Conservation (phyloP, 164 flowering plant genomes). For the Sextonia rubra region DNA sequence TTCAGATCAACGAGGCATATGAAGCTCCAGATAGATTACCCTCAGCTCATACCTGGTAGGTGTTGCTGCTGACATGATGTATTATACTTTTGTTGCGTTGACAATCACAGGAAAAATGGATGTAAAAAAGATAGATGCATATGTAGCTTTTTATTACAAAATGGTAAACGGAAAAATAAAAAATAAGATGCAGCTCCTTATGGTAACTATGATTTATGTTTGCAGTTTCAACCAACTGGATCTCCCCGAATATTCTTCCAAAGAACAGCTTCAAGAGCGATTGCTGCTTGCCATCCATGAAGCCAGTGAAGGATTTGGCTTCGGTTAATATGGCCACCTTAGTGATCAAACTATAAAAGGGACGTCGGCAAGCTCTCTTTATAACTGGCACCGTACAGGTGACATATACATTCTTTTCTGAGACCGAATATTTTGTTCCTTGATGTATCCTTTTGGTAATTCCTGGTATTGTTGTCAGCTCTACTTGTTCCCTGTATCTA, state of each 20-base stretch:
- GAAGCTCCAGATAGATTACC: slow-evolving; percentile 94
- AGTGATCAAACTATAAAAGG: slow-evolving; percentile 5
- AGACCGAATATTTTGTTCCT: no score
- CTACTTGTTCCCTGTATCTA: no score
- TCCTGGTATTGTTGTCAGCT: no score
- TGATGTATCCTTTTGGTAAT: no score
- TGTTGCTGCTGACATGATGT: slow-evolving; percentile 2
- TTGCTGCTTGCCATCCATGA: slow-evolving; percentile 97
- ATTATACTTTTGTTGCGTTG: background rate
- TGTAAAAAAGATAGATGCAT: background rate
- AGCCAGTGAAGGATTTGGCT: slow-evolving; percentile 98
- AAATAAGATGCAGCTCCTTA: background rate
- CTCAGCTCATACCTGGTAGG: slow-evolving; percentile 96
- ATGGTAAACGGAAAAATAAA: background rate
- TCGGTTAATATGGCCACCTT: slow-evolving; percentile 44
- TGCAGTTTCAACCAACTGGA: slow-evolving; percentile 94
- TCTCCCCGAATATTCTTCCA: slow-evolving; percentile 86
- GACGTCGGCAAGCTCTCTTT: slow-evolving; percentile 9
- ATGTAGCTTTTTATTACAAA: no score
- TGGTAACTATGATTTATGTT: slow-evolving; percentile 5
- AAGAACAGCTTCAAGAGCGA: slow-evolving; percentile 84
- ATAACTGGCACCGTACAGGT: slow-evolving; percentile 42
- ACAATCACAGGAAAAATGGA: no score
- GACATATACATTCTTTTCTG: slow-evolving; percentile 10
- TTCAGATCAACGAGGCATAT: slow-evolving; percentile 98